These are phyloP conservation scores for Colletotrichum brevisporum DNA, from an alignment of 2,329 filamentous ascomycete species.

Conservation along the genomic window DNA sequence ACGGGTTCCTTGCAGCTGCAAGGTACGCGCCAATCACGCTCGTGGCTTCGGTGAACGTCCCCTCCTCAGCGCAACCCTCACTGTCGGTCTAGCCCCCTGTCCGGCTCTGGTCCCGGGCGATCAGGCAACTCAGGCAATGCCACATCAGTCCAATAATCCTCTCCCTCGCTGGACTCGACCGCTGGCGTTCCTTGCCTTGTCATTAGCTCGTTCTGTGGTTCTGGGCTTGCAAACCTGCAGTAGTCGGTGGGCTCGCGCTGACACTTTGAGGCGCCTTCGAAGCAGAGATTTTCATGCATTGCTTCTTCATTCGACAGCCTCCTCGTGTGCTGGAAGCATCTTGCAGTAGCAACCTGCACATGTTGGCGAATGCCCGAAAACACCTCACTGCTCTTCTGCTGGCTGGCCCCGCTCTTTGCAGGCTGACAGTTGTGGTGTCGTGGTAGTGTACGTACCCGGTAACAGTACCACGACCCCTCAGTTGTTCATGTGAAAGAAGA, in stretches of 20 bases:
- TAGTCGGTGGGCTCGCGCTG: conserved; percentile 25
- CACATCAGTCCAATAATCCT: conserved; percentile 25
- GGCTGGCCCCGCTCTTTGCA: too few relatives aligned
- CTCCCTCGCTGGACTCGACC: background rate
- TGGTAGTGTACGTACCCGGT: too few relatives aligned
- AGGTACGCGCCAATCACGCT: conserved; percentile 39
- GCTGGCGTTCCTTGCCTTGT: background rate
- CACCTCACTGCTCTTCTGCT: too few relatives aligned
- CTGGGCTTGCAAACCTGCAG: conserved; percentile 30
- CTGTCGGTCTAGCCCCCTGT: conserved; percentile 24
- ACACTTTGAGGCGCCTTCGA: conserved; percentile 14
- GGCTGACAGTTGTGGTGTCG: too few relatives aligned
- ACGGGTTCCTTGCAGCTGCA: conserved; percentile 39
- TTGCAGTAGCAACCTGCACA: conserved; percentile 15
- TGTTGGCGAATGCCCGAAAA: background rate
- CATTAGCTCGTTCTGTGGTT: conserved; percentile 7
- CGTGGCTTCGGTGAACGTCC: conserved; percentile 2
- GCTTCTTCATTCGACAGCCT: conserved; percentile 6
- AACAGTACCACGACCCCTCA: too few relatives aligned
- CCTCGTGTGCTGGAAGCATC: conserved; percentile 3
- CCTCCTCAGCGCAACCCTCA: conserved; percentile 31
- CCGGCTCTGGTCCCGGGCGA: conserved; percentile 42
- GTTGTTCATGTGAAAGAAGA: too few relatives aligned
- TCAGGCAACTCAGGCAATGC: conserved; percentile 38
- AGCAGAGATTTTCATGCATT: conserved; percentile 27